Evolutionary conservation across 1,139 yeast species (phyloP).

Genomic region (Blastobotrys buckinghamii): DNA sequence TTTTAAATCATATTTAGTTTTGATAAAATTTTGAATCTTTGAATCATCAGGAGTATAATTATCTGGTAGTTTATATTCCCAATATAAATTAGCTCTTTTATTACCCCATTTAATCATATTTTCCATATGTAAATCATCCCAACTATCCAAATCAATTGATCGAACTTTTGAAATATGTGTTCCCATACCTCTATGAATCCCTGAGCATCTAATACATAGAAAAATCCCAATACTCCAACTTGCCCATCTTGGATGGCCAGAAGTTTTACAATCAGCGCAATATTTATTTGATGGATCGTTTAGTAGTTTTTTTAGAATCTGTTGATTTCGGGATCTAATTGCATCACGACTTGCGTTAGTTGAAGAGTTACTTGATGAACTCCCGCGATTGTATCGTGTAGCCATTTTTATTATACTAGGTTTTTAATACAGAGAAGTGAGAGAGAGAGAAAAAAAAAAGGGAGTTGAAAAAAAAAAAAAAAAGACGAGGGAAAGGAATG

Average conservation of each 20-base stretch:
- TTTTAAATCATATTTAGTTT: constrained; percentile 85
- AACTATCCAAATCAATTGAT: constrained; percentile 88
- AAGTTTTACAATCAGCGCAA: constrained; percentile 89
- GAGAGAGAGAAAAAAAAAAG: too few species aligned
- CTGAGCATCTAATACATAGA: constrained; percentile 87
- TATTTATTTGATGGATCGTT: constrained; percentile 67
- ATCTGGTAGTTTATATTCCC: constrained; percentile 77
- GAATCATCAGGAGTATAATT: constrained; percentile 74
- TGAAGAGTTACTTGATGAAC: background rate
- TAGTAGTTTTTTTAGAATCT: constrained; percentile 64
- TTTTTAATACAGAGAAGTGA: too few species aligned
- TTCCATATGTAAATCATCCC: constrained; percentile 91
- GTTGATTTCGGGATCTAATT: constrained; percentile 35
- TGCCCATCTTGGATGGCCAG: constrained; percentile 96
- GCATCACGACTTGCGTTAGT: background rate
- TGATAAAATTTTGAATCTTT: constrained; percentile 81
- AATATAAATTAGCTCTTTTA: constrained; percentile 60
- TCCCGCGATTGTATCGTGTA: background rate
- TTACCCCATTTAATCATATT: constrained; percentile 88
- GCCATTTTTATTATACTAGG: too few species aligned
- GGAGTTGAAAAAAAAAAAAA: too few species aligned
- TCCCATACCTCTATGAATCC: constrained; percentile 92
- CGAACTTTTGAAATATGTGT: constrained; percentile 53
- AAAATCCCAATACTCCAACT: constrained; percentile 94
- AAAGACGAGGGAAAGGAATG: too few species aligned